Evolutionary conservation across 2,329 filamentous ascomycete species (phyloP), one percentile per base, ranked within the genome.

Genomic region (Colletotrichum spaethianum): DNA sequence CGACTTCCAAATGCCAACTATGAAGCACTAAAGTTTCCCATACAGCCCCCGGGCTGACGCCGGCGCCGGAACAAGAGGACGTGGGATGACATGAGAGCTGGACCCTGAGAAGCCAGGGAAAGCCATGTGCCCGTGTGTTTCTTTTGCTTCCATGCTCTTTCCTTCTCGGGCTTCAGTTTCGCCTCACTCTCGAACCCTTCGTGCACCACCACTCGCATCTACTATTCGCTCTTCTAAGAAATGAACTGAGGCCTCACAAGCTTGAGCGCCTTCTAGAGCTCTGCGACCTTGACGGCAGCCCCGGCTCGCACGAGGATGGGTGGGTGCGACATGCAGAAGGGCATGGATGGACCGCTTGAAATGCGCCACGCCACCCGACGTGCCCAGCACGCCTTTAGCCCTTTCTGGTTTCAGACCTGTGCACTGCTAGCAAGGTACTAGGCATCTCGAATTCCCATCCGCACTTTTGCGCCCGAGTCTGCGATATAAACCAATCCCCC

Each of bases 341-440:
- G 48, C 53, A 70, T 72, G 60, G 70, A 69, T 70, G 65, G 53
- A 59, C 53, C 65, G 65, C 70, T 72, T 59, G 44, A 53, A 44
- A n/a, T 72, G 44, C 50, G 63, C 70, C 70, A 72, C 53, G 59
- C 70, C 65, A 64, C 65, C 57, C 57, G 46, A 23, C 46, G n/a
- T 64, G 60, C 59, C 70, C 53, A 60, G 53, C 60, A 48, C 50
- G 66, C 65, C 44, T 72, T 64, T 60, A 23, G 44, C 53, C 65
- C 55, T 44, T 64, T 72, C 59, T 64, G 65, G 70, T 70, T 70
- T 72, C 70, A 72, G 65, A 64, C 59, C 52, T 70, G 66, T 50
- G 50, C n/a, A 55, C 56, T 63, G 65, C 59, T 64, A 72, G 20
- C 38, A 53, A 63, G 60, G 46, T 63, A 64, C 65, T 56, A 46